A percentile compares a stretch with the other conserved stretches of the same genome.
Evolutionary conservation across 2,329 filamentous ascomycete species (phyloP).

Genomic region (Colletotrichum camelliae): DNA sequence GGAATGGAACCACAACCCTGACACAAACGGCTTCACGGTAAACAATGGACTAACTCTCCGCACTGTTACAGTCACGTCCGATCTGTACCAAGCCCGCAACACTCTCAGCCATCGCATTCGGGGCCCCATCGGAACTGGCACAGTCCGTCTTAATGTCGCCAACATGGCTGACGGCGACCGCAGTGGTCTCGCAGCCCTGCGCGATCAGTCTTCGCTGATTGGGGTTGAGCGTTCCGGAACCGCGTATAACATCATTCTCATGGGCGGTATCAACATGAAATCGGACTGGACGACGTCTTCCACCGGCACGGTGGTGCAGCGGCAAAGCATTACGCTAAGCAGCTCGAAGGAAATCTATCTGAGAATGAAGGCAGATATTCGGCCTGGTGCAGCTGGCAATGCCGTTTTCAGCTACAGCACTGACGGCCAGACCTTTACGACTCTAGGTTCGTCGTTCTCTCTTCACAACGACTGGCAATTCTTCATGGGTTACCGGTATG

Average conservation of each 20-base stretch:
- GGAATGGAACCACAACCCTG: slow-evolving; percentile 69
- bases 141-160: slow-evolving; percentile 52
- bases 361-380: background rate
- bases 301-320: background rate
- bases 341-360: background rate
- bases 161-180: slow-evolving; percentile 56
- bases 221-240: slow-evolving; percentile 39
- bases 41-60: slow-evolving; percentile 43
- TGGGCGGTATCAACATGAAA: slow-evolving; percentile 1
- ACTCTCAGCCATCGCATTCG: slow-evolving; percentile 51
- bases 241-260: background rate
- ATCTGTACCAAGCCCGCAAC: slow-evolving; percentile 51
- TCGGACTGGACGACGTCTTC: slow-evolving; percentile 12
- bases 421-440: slow-evolving; percentile 43
- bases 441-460: slow-evolving; percentile 37
- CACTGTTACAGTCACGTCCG: slow-evolving; percentile 54
- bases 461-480: slow-evolving; percentile 47
- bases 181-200: slow-evolving; percentile 55
- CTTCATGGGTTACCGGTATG: slow-evolving; percentile 55
- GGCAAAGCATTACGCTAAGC: background rate
- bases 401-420: slow-evolving; percentile 41
- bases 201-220: slow-evolving; percentile 57
- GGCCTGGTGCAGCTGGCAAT: background rate
- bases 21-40: slow-evolving; percentile 48
- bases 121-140: slow-evolving; percentile 50